phyloP scores from a whole-genome alignment of 495 filamentous ascomycete species.

The Penicillium ochrochloron region DNA sequence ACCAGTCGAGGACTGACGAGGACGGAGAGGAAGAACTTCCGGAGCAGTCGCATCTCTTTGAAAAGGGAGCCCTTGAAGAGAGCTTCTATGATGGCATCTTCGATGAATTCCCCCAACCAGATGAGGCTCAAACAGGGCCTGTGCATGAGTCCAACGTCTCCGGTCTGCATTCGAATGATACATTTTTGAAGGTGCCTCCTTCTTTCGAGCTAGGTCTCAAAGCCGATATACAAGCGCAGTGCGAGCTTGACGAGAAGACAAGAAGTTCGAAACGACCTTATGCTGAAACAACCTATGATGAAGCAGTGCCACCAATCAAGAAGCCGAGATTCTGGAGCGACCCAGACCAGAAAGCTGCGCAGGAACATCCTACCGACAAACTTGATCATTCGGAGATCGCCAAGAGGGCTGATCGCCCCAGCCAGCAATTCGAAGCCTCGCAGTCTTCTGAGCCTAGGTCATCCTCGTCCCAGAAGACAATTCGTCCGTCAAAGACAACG shows the following conservation, averaged over 20 bases:
- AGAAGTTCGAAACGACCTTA: constrained; percentile 18
- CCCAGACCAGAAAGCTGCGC: background rate
- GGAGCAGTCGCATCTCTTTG: background rate
- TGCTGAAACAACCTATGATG: constrained; percentile 7
- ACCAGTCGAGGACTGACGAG: constrained; percentile 4
- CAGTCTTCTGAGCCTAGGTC: constrained; percentile 27
- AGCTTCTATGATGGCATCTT: constrained; percentile 38
- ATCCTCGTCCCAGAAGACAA: constrained; percentile 37
- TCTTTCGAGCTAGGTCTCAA: background rate
- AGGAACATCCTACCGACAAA: background rate
- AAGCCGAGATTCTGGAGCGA: constrained; percentile 34
- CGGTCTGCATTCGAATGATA: background rate
- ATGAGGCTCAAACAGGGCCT: constrained; percentile 12
- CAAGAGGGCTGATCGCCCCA: background rate
- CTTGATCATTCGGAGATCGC: background rate
- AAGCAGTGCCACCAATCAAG: constrained; percentile 26
- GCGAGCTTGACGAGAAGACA: background rate
- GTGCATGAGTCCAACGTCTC: constrained; percentile 6
- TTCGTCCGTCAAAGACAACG: constrained; percentile 27
- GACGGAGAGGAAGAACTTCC: constrained; percentile 8
- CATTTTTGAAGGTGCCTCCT: background rate
- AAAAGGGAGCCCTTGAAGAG: constrained; percentile 15
- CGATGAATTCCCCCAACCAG: constrained; percentile 25
- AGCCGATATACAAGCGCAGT: background rate
- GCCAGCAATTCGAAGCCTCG: constrained; percentile 1